Evolutionary conservation across 345 rosid genomes (phyloP).

Genomic region (Brassica napus): DNA sequence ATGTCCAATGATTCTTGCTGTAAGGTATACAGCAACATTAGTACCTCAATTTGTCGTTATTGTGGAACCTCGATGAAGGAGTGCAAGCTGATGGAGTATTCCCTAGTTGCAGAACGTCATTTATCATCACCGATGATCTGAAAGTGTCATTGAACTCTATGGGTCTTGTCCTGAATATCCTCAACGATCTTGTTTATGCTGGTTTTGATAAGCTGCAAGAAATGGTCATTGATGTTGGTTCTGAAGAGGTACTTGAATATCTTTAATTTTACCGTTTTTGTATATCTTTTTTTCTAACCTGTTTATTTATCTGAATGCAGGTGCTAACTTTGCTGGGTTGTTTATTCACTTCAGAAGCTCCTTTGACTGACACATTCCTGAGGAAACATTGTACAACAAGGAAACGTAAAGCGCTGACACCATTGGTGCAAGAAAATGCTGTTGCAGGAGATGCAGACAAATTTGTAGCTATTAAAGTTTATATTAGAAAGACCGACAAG

Average conservation of each 20-base stretch:
- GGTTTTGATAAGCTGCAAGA: slow-evolving; percentile 21
- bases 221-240: slow-evolving; percentile 29
- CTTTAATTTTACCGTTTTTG: neutral
- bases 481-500: neutral
- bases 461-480: neutral
- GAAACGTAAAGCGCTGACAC: neutral
- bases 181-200: slow-evolving; percentile 26
- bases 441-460: neutral
- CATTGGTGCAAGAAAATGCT: neutral
- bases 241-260: slow-evolving; percentile 22
- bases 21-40: neutral
- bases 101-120: slow-evolving; percentile 16
- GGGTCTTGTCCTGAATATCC: slow-evolving; percentile 19
- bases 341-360: slow-evolving; percentile 19
- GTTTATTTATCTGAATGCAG: neutral
- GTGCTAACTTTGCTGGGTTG: slow-evolving; percentile 18
- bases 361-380: slow-evolving; percentile 30
- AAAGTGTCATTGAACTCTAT: slow-evolving; percentile 25
- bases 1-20: rapidly evolving
- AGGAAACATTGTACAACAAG: slow-evolving; percentile 18
- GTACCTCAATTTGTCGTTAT: neutral
- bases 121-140: slow-evolving; percentile 36
- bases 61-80: slow-evolving; percentile 11
- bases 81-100: slow-evolving; percentile 16
- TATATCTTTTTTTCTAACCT: neutral